Evolutionary conservation across 257 asterid genomes (phyloP), one percentile per base, ranked within the genome.

Genomic region (Nicotiana paniculata): DNA sequence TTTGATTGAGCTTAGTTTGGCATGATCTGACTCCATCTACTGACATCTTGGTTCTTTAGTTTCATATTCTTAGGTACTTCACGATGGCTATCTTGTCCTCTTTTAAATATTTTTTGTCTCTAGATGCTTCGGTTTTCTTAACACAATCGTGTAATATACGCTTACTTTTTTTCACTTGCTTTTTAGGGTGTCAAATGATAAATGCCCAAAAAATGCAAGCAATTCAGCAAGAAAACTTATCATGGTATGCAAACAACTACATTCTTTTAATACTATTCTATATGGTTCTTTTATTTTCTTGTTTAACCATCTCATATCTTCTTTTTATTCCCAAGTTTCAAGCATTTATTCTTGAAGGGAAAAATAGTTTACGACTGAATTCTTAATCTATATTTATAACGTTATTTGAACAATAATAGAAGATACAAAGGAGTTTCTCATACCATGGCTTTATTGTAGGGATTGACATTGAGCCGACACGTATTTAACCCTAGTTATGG

Each of bases 201-300:
- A 58, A 85, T 89, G 88, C 51, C 64, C 86, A 82, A 83, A 9
- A 84, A 86, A 72, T 72, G 77, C 85, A 81, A 78, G 81, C 82
- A 62, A 63, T 61, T 86, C 90, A 59, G 88, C 92, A 77, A 85
- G 90, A 77, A 88, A 85, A 85, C 81, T 82, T 65, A 86, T 84
- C 69, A 87, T 75, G 92, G 98, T 93, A 90, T 58, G 93, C 81
- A 77, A 85, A 63, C 80, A 48, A 54, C 9, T 28, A 65, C 10
- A 67, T 66, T 32, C 51, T 33, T 21, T 66, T 24, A 43, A 43
- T 28, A 74, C 11, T 74, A 74, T 74, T 74, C 59, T 13, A 12
- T 74, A 48, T 48, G 24, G 51, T 7, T 9, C 18, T 72, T 43
- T 6, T 21, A 43, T 43, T 43, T 51, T 72, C 59, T 72, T 39